A percentile compares a stretch with the other conserved stretches of the same genome.
Conservation (phyloP, 257 asterid species). For the Scutellaria galericulata region DNA sequence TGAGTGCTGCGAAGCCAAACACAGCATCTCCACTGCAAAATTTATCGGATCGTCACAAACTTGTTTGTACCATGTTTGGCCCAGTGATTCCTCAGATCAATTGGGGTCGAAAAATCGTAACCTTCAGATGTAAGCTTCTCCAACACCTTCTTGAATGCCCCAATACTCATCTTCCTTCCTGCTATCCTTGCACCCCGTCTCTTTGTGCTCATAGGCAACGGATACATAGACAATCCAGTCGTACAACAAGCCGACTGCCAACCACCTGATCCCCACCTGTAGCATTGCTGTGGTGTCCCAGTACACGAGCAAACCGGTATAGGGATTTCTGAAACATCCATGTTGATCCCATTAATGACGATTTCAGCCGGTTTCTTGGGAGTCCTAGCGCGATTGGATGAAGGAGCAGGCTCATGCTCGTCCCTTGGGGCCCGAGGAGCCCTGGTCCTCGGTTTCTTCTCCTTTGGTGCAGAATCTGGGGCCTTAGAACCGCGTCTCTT, state of each 20-base stretch:
- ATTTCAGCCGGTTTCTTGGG: slow-evolving; percentile 82
- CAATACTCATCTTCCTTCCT: slow-evolving; percentile 91
- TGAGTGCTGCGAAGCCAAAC: slow-evolving; percentile 39
- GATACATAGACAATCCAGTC: slow-evolving; percentile 67
- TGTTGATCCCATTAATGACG: slow-evolving; percentile 63
- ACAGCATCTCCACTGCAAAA: slow-evolving; percentile 41
- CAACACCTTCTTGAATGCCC: slow-evolving; percentile 85
- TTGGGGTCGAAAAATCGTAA: slow-evolving; percentile 68
- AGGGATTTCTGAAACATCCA: slow-evolving; percentile 81
- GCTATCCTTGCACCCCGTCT: slow-evolving; percentile 88
- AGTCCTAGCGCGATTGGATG: slow-evolving; percentile 60
- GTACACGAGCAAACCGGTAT: slow-evolving; percentile 88
- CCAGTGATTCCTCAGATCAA: slow-evolving; percentile 85
- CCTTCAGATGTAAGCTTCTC: slow-evolving; percentile 81
- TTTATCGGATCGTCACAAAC: slow-evolving; percentile 79
- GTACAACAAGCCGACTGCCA: slow-evolving; percentile 98
- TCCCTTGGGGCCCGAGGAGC: slow-evolving; percentile 52
- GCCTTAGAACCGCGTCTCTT: slow-evolving; percentile 57
- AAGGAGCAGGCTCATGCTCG: slow-evolving; percentile 36
- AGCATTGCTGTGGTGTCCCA: slow-evolving; percentile 79
- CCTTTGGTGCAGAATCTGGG: slow-evolving; percentile 54
- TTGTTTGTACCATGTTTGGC: slow-evolving; percentile 94
- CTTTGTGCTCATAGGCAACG: slow-evolving; percentile 83
- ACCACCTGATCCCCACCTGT: slow-evolving; percentile 96
- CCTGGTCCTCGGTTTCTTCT: slow-evolving; percentile 65